Conservation (phyloP, 345 rosid genomes). For the Aethionema arabicum region DNA sequence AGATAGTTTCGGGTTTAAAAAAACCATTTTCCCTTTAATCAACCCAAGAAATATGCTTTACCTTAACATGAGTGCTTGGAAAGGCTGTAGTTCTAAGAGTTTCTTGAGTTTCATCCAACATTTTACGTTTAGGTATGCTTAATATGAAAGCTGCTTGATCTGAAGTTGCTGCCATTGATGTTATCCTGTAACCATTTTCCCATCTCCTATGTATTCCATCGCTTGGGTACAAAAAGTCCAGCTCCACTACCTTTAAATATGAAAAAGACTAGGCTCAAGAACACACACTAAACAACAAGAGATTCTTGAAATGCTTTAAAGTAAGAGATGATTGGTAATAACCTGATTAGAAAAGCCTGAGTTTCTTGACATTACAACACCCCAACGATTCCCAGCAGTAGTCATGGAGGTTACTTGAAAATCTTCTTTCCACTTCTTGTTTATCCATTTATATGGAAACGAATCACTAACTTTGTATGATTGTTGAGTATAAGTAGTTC, state of each 20-base stretch:
- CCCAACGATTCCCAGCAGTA: conserved; percentile 94
- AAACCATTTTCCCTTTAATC: neutral
- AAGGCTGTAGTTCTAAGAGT: conserved; percentile 88
- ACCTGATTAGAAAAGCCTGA: conserved; percentile 87
- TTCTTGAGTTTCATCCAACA: conserved; percentile 89
- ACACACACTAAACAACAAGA: neutral
- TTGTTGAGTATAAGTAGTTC: conserved; percentile 78
- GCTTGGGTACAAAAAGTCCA: conserved; percentile 95
- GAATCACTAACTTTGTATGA: conserved; percentile 94
- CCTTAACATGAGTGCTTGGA: conserved; percentile 95
- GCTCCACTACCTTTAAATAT: conserved; percentile 75
- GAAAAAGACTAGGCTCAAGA: neutral
- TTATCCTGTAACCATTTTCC: conserved; percentile 84
- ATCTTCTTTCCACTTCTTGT: conserved; percentile 96
- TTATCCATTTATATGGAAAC: conserved; percentile 96
- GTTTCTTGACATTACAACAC: conserved; percentile 93
- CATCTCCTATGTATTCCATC: conserved; percentile 95
- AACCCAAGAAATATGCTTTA: conserved; percentile 24
- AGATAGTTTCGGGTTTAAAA: no score
- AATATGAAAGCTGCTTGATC: conserved; percentile 96
- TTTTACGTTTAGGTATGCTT: conserved; percentile 71
- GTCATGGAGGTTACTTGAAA: conserved; percentile 92
- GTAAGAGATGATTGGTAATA: conserved; percentile 6
- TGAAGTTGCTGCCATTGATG: conserved; percentile 89
- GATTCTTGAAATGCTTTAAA: neutral